Conservation (phyloP, 1,284 basidiomycete species). For the Anthracocystis setariae region DNA sequence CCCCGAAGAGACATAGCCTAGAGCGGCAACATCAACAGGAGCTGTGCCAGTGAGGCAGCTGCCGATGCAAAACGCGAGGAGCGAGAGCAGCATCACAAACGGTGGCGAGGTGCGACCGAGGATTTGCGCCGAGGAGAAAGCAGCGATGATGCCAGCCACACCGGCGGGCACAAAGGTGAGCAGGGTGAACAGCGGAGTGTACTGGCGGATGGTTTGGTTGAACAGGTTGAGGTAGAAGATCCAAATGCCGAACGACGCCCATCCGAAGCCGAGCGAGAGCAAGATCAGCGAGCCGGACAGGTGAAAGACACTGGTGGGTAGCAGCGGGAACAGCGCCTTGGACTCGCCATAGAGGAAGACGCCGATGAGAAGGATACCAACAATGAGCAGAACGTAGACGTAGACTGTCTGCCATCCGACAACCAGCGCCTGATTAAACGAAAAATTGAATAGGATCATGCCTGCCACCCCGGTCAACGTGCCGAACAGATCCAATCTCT, state of each 20-base stretch:
- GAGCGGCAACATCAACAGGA: slow-evolving; percentile 25
- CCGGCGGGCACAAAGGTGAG: slow-evolving; percentile 36
- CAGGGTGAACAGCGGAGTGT: slow-evolving; percentile 21
- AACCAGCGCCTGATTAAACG: slow-evolving; percentile 55
- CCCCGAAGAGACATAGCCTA: slow-evolving; percentile 30
- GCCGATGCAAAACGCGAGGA: slow-evolving; percentile 50
- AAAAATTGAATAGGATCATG: slow-evolving; percentile 55
- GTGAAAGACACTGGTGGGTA: slow-evolving; percentile 47
- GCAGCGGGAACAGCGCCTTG: slow-evolving; percentile 37
- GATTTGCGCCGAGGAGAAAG: slow-evolving; percentile 37
- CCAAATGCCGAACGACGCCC: slow-evolving; percentile 55
- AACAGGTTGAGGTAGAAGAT: slow-evolving; percentile 37
- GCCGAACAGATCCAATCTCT: slow-evolving; percentile 46
- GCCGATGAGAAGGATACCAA: slow-evolving; percentile 44
- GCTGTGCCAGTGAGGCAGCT: slow-evolving; percentile 33
- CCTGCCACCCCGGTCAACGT: slow-evolving; percentile 46
- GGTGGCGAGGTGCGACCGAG: slow-evolving; percentile 32
- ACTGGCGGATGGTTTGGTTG: slow-evolving; percentile 26
- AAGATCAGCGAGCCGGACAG: slow-evolving; percentile 28
- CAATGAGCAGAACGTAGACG: slow-evolving; percentile 50
- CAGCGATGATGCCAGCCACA: slow-evolving; percentile 41
- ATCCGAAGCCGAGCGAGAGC: slow-evolving; percentile 40
- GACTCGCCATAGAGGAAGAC: slow-evolving; percentile 42
- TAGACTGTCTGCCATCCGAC: slow-evolving; percentile 55
- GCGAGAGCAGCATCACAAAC: slow-evolving; percentile 45